Conservation (phyloP, 2,329 filamentous ascomycete species). For the Pseudogymnoascus sp. region DNA sequence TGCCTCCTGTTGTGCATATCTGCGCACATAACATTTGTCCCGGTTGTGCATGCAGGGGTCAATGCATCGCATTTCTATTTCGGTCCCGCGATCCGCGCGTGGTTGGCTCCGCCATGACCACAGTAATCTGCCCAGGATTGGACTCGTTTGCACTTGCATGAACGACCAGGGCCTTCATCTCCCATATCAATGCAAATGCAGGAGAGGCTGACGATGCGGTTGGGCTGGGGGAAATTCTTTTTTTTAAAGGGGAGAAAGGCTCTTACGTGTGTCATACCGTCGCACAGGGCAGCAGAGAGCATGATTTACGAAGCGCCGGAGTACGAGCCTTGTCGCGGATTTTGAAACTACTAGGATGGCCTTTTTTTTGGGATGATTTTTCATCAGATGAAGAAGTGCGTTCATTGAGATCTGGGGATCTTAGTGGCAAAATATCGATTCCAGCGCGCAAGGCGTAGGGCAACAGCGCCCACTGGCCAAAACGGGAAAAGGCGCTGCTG, state of each 20-base stretch:
- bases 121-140: not conserved
- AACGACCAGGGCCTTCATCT: slow-evolving; percentile 29
- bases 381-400: not conserved
- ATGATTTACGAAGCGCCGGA: not conserved
- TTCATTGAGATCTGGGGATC: slow-evolving; percentile 1
- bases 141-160: slow-evolving; percentile 13
- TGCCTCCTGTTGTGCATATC: not conserved
- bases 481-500: not conserved
- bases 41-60: not conserved
- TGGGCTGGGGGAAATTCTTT: not conserved
- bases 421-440: not conserved
- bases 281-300: not conserved
- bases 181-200: slow-evolving; percentile 33
- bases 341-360: not conserved
- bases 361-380: not conserved
- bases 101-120: not conserved
- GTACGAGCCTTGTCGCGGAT: not conserved
- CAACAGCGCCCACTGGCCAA: not conserved
- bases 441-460: not conserved
- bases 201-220: slow-evolving; percentile 7
- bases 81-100: not conserved
- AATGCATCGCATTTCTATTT: not conserved
- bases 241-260: not conserved
- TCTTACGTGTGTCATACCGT: not conserved
- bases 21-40: not conserved